These are phyloP conservation scores for Parasarocladium wereldwijsianum DNA, from an alignment of 2,329 filamentous ascomycete species.

Conservation along the genomic window DNA sequence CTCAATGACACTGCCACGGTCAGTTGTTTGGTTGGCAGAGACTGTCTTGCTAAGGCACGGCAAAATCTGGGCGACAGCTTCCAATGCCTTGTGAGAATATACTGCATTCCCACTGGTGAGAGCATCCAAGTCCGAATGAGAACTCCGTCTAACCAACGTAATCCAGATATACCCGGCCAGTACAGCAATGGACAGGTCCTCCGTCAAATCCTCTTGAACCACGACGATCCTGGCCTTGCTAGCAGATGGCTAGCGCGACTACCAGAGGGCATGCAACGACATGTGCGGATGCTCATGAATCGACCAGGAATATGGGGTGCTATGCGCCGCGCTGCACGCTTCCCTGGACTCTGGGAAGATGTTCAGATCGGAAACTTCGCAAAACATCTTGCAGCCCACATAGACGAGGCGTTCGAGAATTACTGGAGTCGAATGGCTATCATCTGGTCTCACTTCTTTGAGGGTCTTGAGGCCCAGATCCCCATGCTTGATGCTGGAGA, in stretches of 20 bases:
- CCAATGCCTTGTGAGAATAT: constrained; percentile 1
- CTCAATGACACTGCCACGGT: not conserved
- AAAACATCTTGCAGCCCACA: not conserved
- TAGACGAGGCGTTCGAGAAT: not conserved
- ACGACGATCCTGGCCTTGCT: not conserved
- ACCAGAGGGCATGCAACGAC: not conserved
- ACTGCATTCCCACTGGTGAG: constrained; percentile 1
- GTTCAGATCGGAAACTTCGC: constrained; percentile 1
- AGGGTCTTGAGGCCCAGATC: not conserved
- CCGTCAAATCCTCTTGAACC: constrained; percentile 1
- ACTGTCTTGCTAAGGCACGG: not conserved
- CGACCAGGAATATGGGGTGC: not conserved
- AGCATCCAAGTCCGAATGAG: too few species aligned
- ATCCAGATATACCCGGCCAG: constrained; percentile 1
- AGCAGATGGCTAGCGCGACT: not conserved
- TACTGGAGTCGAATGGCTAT: not conserved
- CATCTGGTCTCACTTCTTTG: not conserved
- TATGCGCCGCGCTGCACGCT: not conserved
- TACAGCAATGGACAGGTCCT: not conserved
- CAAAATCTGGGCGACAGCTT: not conserved
- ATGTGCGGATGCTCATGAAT: constrained; percentile 1
- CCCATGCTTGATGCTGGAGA: not conserved
- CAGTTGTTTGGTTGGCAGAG: not conserved
- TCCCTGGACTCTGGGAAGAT: constrained; percentile 1
- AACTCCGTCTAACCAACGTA: too few species aligned